Evolutionary conservation across 371 early-diverging fungal genomes (phyloP).

Genomic region (Fennellomyces sp.): DNA sequence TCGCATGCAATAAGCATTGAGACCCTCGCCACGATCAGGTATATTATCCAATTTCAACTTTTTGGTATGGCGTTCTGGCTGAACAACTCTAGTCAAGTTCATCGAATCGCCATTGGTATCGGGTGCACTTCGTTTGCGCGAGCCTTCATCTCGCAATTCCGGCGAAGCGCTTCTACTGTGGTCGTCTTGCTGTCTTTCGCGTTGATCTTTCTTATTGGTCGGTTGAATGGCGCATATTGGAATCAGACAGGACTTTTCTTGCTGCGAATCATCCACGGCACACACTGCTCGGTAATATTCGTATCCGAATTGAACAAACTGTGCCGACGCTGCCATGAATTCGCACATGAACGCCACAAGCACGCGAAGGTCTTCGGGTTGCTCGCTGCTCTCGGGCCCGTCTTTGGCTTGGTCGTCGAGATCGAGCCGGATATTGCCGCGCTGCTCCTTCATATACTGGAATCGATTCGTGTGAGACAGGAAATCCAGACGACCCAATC

Average conservation of each 20-base stretch:
- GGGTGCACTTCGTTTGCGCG: slow-evolving; percentile 4
- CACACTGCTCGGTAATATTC: slow-evolving; percentile 46
- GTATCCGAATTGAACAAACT: slow-evolving; percentile 45
- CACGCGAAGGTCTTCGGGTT: slow-evolving; percentile 15
- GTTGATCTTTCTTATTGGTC: neutral
- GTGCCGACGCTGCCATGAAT: slow-evolving; percentile 35
- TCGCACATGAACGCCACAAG: slow-evolving; percentile 46
- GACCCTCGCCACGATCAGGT: slow-evolving; percentile 28
- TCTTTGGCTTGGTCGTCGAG: slow-evolving; percentile 10
- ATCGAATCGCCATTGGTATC: neutral
- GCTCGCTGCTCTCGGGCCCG: neutral
- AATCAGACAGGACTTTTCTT: slow-evolving; percentile 46
- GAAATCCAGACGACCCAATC: slow-evolving; percentile 28
- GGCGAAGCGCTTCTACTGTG: neutral
- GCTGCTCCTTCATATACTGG: slow-evolving; percentile 40
- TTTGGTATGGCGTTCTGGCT: slow-evolving; percentile 10
- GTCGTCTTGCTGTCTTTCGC: neutral
- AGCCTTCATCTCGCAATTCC: neutral
- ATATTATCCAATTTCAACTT: slow-evolving; percentile 13
- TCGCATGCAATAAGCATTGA: slow-evolving; percentile 40
- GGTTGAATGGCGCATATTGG: slow-evolving; percentile 48
- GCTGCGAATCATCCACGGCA: slow-evolving; percentile 25
- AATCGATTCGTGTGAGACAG: slow-evolving; percentile 36
- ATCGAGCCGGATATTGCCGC: slow-evolving; percentile 33
- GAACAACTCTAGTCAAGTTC: neutral